These are phyloP conservation scores for Jatropha curcas DNA, from an alignment of 345 rosid genomes.

Conservation along the genomic window DNA sequence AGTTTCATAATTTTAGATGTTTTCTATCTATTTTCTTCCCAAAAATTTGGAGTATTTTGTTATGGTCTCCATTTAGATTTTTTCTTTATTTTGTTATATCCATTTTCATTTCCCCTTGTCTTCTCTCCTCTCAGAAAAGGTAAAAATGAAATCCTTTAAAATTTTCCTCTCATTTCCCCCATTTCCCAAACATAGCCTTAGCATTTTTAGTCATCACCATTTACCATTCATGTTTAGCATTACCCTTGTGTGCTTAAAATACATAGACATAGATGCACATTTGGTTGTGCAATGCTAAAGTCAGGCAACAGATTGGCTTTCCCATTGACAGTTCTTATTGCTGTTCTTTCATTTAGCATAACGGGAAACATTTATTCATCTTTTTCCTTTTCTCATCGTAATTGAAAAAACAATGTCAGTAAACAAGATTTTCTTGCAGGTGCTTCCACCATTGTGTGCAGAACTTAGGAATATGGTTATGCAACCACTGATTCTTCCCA, in stretches of 20 bases:
- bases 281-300: background rate
- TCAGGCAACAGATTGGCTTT: too few relatives aligned
- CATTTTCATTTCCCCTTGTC: too few relatives aligned
- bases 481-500: conserved; percentile 94
- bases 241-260: background rate
- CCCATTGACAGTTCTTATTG: too few relatives aligned
- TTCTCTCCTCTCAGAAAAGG: too few relatives aligned
- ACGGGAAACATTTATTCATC: background rate
- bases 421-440: conserved; percentile 51
- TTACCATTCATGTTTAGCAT: background rate
- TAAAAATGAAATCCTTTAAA: too few relatives aligned
- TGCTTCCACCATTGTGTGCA: conserved; percentile 96
- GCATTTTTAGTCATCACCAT: background rate
- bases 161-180: too few relatives aligned
- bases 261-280: background rate
- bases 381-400: background rate
- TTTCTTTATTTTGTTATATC: too few relatives aligned
- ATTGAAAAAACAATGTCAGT: conserved; percentile 5
- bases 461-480: conserved; percentile 97
- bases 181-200: too few relatives aligned
- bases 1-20: too few relatives aligned
- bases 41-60: too few relatives aligned
- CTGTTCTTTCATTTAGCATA: conserved; percentile 6
- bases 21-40: too few relatives aligned
- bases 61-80: too few relatives aligned